Evolutionary conservation across 2,329 filamentous ascomycete species (phyloP).

Genomic region (Cytospora leucostoma): DNA sequence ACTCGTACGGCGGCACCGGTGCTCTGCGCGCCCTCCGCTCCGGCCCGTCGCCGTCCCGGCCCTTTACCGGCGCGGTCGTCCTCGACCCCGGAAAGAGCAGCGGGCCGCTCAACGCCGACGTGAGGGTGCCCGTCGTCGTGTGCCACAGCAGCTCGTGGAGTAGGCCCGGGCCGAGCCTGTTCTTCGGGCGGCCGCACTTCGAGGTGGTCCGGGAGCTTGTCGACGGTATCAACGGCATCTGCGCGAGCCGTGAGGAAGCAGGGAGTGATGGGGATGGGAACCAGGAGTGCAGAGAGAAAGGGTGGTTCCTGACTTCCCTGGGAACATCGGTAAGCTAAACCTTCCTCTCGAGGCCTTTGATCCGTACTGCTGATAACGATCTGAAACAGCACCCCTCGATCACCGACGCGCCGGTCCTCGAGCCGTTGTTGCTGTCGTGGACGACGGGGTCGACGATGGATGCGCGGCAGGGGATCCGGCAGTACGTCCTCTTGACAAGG

Average conservation of each 20-base stretch:
- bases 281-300: conserved; percentile 30
- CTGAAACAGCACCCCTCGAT: conserved; percentile 59
- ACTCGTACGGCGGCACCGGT: conserved; percentile 67
- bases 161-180: conserved; percentile 49
- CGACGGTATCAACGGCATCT: conserved; percentile 45
- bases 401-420: conserved; percentile 66
- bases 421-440: conserved; percentile 61
- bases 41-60: conserved; percentile 42
- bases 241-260: conserved; percentile 28
- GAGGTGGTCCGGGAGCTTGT: conserved; percentile 61
- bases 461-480: conserved; percentile 54
- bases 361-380: too few relatives aligned
- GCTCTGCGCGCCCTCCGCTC: conserved; percentile 61
- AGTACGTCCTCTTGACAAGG: conserved; percentile 61
- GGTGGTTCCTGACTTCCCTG: conserved; percentile 57
- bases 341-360: too few relatives aligned
- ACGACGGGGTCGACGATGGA: conserved; percentile 63
- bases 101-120: conserved; percentile 61
- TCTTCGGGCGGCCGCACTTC: conserved; percentile 66
- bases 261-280: background rate
- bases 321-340: conserved; percentile 44
- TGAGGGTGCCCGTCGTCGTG: conserved; percentile 60
- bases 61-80: conserved; percentile 59
- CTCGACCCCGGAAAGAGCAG: conserved; percentile 68
- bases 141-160: conserved; percentile 69